Evolutionary conservation across 1,284 basidiomycete species (phyloP).

Genomic region (Limonomyces culmigenus): DNA sequence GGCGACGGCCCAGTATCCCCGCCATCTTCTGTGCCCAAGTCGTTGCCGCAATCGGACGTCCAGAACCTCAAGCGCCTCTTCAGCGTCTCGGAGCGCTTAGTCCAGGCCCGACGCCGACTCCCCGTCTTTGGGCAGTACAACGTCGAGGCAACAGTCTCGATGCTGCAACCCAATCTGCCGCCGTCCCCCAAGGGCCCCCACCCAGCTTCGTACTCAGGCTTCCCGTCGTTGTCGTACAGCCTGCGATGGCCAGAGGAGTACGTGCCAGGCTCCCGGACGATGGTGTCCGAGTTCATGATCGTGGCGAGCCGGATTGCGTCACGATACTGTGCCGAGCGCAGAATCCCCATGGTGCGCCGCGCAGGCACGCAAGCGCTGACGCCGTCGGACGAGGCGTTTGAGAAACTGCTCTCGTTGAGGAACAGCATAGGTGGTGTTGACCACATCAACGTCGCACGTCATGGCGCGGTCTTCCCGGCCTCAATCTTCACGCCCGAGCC

Average conservation of each 20-base stretch:
- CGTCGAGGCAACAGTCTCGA: constrained; percentile 5
- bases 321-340: constrained; percentile 43
- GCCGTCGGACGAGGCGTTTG: constrained; percentile 15
- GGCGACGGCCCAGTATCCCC: constrained; percentile 10
- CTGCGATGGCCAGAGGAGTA: constrained; percentile 13
- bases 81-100: constrained; percentile 5
- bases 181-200: constrained; percentile 8
- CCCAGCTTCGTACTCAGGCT: constrained; percentile 27
- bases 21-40: neutral
- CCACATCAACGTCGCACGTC: constrained; percentile 15
- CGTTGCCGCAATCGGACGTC: neutral
- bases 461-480: constrained; percentile 17
- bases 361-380: constrained; percentile 21
- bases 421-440: constrained; percentile 23
- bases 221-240: constrained; percentile 35
- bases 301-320: constrained; percentile 69
- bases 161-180: constrained; percentile 9
- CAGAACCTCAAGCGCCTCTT: constrained; percentile 6
- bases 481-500: constrained; percentile 35
- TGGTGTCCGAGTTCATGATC: constrained; percentile 80
- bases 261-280: constrained; percentile 25
- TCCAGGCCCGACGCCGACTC: constrained; percentile 2
- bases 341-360: constrained; percentile 56
- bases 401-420: constrained; percentile 22
- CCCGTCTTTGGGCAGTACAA: constrained; percentile 2